These are phyloP conservation scores for Epichloe bromicola DNA, from an alignment of 2,329 filamentous ascomycete species.

Conservation along the genomic window DNA sequence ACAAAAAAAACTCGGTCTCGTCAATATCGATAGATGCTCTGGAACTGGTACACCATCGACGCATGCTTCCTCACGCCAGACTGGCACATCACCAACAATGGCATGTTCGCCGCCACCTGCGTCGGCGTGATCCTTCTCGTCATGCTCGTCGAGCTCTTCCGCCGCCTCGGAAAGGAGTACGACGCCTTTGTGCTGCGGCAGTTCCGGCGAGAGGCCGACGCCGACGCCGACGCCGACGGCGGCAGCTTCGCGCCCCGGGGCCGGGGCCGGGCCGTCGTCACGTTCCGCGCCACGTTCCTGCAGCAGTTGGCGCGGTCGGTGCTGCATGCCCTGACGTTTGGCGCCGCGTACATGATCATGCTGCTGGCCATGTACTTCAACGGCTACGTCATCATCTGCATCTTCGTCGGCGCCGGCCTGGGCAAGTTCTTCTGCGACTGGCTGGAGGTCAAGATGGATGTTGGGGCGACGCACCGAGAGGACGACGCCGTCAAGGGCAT, in stretches of 20 bases:
- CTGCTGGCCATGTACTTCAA: slow-evolving; percentile 49
- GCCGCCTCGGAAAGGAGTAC: slow-evolving; percentile 58
- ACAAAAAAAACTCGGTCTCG: too few relatives aligned
- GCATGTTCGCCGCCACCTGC: slow-evolving; percentile 68
- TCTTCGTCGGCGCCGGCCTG: slow-evolving; percentile 44
- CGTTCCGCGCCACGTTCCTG: slow-evolving; percentile 41
- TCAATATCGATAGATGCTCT: slow-evolving; percentile 43
- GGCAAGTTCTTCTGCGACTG: slow-evolving; percentile 44
- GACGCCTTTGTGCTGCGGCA: slow-evolving; percentile 50
- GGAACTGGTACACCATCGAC: slow-evolving; percentile 65
- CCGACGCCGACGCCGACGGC: slow-evolving; percentile 10
- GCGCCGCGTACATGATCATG: slow-evolving; percentile 69
- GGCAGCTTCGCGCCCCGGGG: slow-evolving; percentile 8
- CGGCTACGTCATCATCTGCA: slow-evolving; percentile 66
- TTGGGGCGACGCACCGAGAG: slow-evolving; percentile 14
- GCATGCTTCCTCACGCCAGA: slow-evolving; percentile 55
- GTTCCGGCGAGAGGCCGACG: slow-evolving; percentile 25
- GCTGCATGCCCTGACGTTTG: slow-evolving; percentile 58
- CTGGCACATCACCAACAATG: slow-evolving; percentile 59
- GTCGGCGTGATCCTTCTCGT: slow-evolving; percentile 63
- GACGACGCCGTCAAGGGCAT: slow-evolving; percentile 19
- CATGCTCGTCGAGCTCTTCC: slow-evolving; percentile 56
- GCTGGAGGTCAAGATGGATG: slow-evolving; percentile 31
- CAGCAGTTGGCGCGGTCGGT: slow-evolving; percentile 54
- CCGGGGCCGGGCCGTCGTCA: slow-evolving; percentile 10